Evolutionary conservation across 2,329 filamentous ascomycete species (phyloP).

Genomic region (Claviceps monticola): DNA sequence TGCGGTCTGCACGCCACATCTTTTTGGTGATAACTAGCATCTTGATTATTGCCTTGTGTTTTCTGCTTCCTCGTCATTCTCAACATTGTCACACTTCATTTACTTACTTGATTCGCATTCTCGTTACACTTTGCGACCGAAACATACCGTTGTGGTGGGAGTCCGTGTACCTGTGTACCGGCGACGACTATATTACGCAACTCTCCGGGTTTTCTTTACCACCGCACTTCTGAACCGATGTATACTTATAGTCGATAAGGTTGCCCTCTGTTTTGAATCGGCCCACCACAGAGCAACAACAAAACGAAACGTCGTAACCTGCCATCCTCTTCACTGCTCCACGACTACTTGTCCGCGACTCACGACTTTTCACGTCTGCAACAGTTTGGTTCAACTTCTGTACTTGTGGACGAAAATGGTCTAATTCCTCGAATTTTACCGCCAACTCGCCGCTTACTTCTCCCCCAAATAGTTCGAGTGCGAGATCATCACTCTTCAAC

Average conservation of each 20-base stretch:
- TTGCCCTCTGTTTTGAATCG: neutral
- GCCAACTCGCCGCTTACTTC: neutral
- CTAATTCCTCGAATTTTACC: neutral
- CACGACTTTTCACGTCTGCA: neutral
- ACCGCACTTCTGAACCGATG: neutral
- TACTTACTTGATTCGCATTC: slow-evolving; percentile 2
- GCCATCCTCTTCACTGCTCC: neutral
- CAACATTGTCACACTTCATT: slow-evolving; percentile 3
- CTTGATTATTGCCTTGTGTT: slow-evolving; percentile 1
- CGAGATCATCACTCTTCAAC: slow-evolving; percentile 3
- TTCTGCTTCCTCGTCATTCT: slow-evolving; percentile 8
- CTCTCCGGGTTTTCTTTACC: neutral
- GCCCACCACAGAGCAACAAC: neutral
- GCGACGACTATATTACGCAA: neutral
- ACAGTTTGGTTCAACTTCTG: neutral
- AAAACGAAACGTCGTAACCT: neutral
- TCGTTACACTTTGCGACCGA: slow-evolving; percentile 14
- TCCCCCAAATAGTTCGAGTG: neutral
- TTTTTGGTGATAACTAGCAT: slow-evolving; percentile 2
- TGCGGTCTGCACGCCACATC: neutral
- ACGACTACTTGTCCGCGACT: neutral
- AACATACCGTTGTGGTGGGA: slow-evolving; percentile 14
- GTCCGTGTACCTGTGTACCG: neutral
- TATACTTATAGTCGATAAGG: neutral
- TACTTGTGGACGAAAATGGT: slow-evolving; percentile 3